Evolutionary conservation across 2,329 filamentous ascomycete species (phyloP), one percentile per base, ranked within the genome.

Genomic region (Nothophoma quercina): DNA sequence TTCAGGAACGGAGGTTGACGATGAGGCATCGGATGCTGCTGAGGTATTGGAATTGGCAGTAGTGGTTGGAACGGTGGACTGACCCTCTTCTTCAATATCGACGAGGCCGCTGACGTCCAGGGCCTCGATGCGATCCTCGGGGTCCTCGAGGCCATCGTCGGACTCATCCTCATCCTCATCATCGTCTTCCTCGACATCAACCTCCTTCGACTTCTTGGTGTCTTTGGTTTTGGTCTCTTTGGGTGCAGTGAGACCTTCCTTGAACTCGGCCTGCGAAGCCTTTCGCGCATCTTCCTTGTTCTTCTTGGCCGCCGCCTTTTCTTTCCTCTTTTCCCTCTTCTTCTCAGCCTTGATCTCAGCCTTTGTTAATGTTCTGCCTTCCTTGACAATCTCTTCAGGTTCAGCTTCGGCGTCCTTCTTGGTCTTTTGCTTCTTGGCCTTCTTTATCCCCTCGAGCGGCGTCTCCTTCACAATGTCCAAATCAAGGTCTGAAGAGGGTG

Each of bases 351-450:
- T 76, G 36, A 67, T 68, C 47, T 76, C 77, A 22, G 67, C 52
- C 58, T 76, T 76, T 25, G 68, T 69, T 48, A 74, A 64, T 35
- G 63, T 46, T 70, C 68, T 46, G 65, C 67, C 71, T 33, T 76
- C 78, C 29, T 77, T 76, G 29, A 56, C 35, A 54, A 45, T 35
- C 45, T 57, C 57, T 41, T 64, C 48, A 57, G 56, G 48, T 53
- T 59, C 35, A 38, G 53, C 16, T 21, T 63, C 67, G 22, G 53
- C 56, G 5, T 55, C 49, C 36, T 70, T 69, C 7, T 67, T 71
- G 62, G 79, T 80, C 64, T 79, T 80, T 46, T 75, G 76, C 66
- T 77, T 78, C 69, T 80, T 79, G 18, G 63, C 56, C 44, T 73
- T 62, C 62, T 72, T 76, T 59, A 75, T 63, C 22, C 74, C 70